Base-by-base conservation (phyloP, 2,329 filamentous ascomycete species). In the Botrytis deweyae region DNA sequence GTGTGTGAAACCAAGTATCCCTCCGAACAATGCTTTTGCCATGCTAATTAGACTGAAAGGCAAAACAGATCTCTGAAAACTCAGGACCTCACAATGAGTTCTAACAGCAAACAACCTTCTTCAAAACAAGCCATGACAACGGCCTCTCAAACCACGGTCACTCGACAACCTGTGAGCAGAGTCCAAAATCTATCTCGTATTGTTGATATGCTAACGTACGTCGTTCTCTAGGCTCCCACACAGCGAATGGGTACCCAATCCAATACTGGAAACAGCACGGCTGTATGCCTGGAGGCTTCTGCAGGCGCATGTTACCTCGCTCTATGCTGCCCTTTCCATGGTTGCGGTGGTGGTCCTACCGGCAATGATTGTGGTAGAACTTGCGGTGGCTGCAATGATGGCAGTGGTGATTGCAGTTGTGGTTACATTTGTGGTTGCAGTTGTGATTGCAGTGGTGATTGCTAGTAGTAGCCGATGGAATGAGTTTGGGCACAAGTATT, bases 251-350 rank as follows among this genome's bases (percentile, higher is more conserved):
- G 14, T 42, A 8, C 38, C 22, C 3, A 4, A 25, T 40, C 25
- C 36, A 42, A n/a, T 8, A 16, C 12, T 16, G 14, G 14, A n/a
- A 9, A n/a, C 7, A 10, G 18, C 4, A 61, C 58, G 3, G 1
- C 3, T 25, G 2, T 1, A 38, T 3, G 10, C 29, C 1, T n/a
- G 22, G 6, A 62, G 1, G 0, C 0, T 16, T 62, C 12, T 62
- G 22, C 0, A 40, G 59, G 7, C 14, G 2, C 2, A 10, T 4
- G 22, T n/a, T 5, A 22, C 22, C 12, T 12, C 7, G 5, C 0
- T 36, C 0, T 22, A 62, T 40, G 33, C 22, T 40, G 22, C 22
- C 36, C 59, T 40, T 18, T 16, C 3, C 22, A 40, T 18, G 10
- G 59, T 62, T 16, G 7, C 2, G 5, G 3, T 40, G 12, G 59